Evolutionary conservation across 2,329 filamentous ascomycete species (phyloP).

Genomic region (Fusarium solani-melongenae): DNA sequence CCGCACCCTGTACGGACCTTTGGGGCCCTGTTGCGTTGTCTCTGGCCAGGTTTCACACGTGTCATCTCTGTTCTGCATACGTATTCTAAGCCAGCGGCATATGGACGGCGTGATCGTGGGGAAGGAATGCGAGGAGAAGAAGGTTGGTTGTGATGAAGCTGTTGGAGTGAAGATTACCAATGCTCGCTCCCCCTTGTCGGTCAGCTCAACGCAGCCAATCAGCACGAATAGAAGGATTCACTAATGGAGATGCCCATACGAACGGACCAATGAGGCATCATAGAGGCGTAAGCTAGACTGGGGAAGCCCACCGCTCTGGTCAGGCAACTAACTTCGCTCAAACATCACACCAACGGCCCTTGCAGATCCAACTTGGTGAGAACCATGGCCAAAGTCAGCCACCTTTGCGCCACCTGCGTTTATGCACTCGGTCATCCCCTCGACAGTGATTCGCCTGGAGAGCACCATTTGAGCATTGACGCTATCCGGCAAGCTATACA

Average conservation of each 20-base stretch:
- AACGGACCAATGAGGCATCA: neutral
- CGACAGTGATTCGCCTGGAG: neutral
- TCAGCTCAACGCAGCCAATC: neutral
- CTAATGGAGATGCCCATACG: slow-evolving; percentile 4
- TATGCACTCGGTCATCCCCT: neutral
- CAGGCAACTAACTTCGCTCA: neutral
- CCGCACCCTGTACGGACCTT: slow-evolving; percentile 24
- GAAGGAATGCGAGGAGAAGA: neutral
- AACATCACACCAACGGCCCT: neutral
- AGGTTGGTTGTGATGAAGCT: neutral
- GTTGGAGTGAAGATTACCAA: neutral
- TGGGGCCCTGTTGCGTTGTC: neutral
- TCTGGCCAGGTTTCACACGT: slow-evolving; percentile 18
- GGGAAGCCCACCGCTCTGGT: neutral
- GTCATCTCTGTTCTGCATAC: slow-evolving; percentile 15
- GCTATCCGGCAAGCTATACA: neutral
- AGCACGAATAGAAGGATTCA: too few relatives aligned
- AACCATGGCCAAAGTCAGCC: neutral
- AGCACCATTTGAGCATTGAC: neutral
- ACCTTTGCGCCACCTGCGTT: neutral
- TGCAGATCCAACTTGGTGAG: neutral
- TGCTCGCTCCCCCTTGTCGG: too few relatives aligned
- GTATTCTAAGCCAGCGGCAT: neutral
- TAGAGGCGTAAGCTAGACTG: neutral
- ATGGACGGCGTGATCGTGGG: neutral